Percentiles rank a stretch among this genome's conserved stretches.
Evolutionary conservation across 495 filamentous ascomycete genomes (phyloP).

Genomic region (Penicillium subrubescens): DNA sequence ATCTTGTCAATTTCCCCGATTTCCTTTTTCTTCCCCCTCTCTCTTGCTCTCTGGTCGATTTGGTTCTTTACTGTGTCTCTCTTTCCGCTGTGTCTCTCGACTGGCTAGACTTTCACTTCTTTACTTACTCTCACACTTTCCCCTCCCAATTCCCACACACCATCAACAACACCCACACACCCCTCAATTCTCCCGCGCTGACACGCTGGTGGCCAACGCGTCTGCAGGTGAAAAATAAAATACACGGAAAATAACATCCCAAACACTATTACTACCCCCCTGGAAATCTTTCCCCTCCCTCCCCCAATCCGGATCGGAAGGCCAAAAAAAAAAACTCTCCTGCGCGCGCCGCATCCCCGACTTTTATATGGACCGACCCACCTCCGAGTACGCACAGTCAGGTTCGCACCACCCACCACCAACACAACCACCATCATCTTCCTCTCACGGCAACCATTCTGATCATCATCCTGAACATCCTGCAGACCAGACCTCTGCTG

Average conservation of each 20-base stretch:
- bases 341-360: conserved; percentile 22
- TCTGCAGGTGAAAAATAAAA: conserved; percentile 17
- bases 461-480: conserved; percentile 50
- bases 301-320: conserved; percentile 11
- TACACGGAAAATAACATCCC: conserved; percentile 2
- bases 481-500: conserved; percentile 88
- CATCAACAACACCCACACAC: background rate
- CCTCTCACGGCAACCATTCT: background rate
- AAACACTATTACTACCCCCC: background rate
- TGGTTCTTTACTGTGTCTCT: background rate
- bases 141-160: conserved; percentile 8
- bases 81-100: background rate
- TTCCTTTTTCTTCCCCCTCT: background rate
- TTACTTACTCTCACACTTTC: conserved; percentile 13
- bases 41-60: background rate
- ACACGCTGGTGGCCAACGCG: conserved; percentile 16
- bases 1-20: conserved; percentile 38
- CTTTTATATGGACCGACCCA: conserved; percentile 74
- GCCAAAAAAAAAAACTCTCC: conserved; percentile 2
- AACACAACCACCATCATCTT: conserved; percentile 13
- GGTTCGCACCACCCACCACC: conserved; percentile 84
- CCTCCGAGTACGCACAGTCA: conserved; percentile 95
- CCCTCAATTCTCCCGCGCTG: conserved; percentile 3
- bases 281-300: conserved; percentile 1
- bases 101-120: conserved; percentile 19